A percentile compares a stretch with the other conserved stretches of the same genome.
phyloP scores from a whole-genome alignment of 2,329 filamentous ascomycete species.

The Venturia carpophila region DNA sequence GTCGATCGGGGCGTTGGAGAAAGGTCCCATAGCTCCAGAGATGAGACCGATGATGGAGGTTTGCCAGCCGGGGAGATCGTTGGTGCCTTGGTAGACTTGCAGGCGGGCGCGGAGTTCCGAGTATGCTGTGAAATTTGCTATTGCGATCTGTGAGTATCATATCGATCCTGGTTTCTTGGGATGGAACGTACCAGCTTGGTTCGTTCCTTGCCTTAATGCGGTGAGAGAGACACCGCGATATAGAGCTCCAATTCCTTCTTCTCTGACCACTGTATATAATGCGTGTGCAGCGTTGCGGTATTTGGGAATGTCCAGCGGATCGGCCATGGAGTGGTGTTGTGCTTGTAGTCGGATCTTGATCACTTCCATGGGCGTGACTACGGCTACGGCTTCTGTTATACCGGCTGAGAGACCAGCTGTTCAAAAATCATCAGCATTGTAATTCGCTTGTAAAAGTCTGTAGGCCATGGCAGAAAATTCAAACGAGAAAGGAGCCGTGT shows the following conservation, averaged over 20 bases:
- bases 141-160: background rate
- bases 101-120: slow-evolving; percentile 80
- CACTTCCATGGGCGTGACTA: slow-evolving; percentile 98
- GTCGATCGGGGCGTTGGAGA: slow-evolving; percentile 96
- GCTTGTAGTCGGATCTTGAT: slow-evolving; percentile 98
- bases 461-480: background rate
- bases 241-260: slow-evolving; percentile 80
- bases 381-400: slow-evolving; percentile 90
- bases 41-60: slow-evolving; percentile 87
- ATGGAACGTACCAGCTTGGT: slow-evolving; percentile 58
- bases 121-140: slow-evolving; percentile 95
- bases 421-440: slow-evolving; percentile 1
- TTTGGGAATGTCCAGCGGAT: slow-evolving; percentile 91
- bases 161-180: background rate
- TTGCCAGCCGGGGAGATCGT: slow-evolving; percentile 74
- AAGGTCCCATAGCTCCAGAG: slow-evolving; percentile 86
- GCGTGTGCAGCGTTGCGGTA: slow-evolving; percentile 88
- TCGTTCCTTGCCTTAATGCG: slow-evolving; percentile 86
- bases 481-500: background rate
- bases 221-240: slow-evolving; percentile 93
- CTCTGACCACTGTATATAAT: slow-evolving; percentile 78
- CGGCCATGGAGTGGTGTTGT: slow-evolving; percentile 95
- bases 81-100: slow-evolving; percentile 63
- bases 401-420: slow-evolving; percentile 81
- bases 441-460: background rate